phyloP scores from a whole-genome alignment of 768 basidiomycete species.

The Amyloporia xantha region DNA sequence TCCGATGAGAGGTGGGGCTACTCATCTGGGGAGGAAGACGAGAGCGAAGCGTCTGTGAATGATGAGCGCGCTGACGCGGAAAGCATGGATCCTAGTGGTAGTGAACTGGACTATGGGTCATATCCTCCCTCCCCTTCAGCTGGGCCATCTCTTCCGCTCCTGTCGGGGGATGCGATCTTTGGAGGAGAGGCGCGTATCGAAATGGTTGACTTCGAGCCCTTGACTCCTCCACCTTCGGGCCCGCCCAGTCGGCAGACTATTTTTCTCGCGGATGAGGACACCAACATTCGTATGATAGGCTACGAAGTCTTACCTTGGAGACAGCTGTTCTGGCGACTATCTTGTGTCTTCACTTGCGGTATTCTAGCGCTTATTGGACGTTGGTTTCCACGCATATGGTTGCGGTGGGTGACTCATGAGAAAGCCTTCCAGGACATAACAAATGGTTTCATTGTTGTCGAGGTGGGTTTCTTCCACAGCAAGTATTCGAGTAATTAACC shows the following conservation, averaged over 20 bases:
- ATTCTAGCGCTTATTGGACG: conserved; percentile 75
- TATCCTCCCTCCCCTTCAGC: conserved; percentile 66
- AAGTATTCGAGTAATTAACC: conserved; percentile 15
- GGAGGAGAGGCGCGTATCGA: conserved; percentile 81
- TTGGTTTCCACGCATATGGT: conserved; percentile 92
- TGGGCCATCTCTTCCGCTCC: conserved; percentile 52
- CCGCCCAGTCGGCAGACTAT: conserved; percentile 83
- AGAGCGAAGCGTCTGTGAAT: conserved; percentile 37
- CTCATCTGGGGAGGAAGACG: conserved; percentile 77
- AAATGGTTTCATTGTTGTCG: conserved; percentile 78
- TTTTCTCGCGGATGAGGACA: conserved; percentile 85
- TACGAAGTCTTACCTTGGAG: conserved; percentile 65
- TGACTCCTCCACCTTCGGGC: conserved; percentile 71
- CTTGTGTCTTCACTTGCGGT: conserved; percentile 65
- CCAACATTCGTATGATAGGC: conserved; percentile 79
- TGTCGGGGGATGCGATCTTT: conserved; percentile 77
- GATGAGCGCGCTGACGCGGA: conserved; percentile 33
- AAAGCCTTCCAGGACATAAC: conserved; percentile 70
- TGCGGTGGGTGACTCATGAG: conserved; percentile 78
- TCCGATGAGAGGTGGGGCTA: conserved; percentile 85
- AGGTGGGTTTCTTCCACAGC: conserved; percentile 47
- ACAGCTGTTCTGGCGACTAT: conserved; percentile 60
- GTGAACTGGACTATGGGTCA: conserved; percentile 68
- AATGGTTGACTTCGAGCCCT: conserved; percentile 60
- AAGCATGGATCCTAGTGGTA: conserved; percentile 34